Evolutionary conservation across 2,329 filamentous ascomycete genomes (phyloP).

Genomic region (Diaporthe destruens): DNA sequence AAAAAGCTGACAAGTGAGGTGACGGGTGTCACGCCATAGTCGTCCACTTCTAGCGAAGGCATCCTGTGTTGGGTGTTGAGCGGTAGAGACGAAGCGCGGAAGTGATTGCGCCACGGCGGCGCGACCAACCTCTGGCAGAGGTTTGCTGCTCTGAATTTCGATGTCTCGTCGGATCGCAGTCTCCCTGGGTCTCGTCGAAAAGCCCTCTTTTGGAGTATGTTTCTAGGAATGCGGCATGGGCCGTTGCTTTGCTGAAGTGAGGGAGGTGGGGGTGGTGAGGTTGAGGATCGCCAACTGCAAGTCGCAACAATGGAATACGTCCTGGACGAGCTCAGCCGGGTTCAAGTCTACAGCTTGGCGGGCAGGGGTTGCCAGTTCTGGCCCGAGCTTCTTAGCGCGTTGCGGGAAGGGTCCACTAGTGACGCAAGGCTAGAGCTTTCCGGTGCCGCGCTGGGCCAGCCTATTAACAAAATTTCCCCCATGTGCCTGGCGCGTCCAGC

Average conservation of each 20-base stretch:
- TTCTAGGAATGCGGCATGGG: background rate
- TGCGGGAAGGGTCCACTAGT: constrained; percentile 31
- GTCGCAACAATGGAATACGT: constrained; percentile 19
- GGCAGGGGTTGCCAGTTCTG: constrained; percentile 10
- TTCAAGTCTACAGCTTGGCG: background rate
- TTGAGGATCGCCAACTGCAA: background rate
- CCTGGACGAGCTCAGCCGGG: constrained; percentile 1
- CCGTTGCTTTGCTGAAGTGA: background rate
- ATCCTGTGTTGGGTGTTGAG: constrained; percentile 53
- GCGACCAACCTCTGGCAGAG: background rate
- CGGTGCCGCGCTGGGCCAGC: constrained; percentile 19
- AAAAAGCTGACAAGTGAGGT: constrained; percentile 67
- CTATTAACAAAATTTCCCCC: constrained; percentile 36
- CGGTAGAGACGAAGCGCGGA: constrained; percentile 11
- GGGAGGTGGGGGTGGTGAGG: background rate
- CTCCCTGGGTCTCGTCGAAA: background rate
- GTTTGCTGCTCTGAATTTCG: background rate
- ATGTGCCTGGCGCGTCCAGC: constrained; percentile 29
- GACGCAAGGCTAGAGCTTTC: constrained; percentile 36
- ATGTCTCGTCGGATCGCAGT: background rate
- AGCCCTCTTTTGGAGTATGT: background rate
- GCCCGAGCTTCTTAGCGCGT: constrained; percentile 29
- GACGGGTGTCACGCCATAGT: constrained; percentile 66
- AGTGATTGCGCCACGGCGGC: constrained; percentile 35
- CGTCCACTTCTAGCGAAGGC: constrained; percentile 61